Conservation (phyloP, 2,329 filamentous ascomycete species). For the Aspergillus neotritici region DNA sequence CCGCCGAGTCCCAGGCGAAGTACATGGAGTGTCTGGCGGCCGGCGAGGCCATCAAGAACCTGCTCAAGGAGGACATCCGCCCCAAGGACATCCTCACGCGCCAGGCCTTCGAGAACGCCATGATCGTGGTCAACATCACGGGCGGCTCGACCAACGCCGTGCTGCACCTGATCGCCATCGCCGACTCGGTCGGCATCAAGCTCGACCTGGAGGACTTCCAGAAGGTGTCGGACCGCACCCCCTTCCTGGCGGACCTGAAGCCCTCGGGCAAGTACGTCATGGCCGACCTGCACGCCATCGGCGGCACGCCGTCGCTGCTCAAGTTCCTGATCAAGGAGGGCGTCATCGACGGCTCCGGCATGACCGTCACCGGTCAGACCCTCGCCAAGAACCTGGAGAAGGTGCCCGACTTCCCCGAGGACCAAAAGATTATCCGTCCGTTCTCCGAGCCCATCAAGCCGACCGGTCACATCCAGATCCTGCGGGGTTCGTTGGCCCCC, state of each 20-base stretch:
- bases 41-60: slow-evolving; percentile 66
- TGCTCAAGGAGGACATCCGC: slow-evolving; percentile 70
- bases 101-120: slow-evolving; percentile 77
- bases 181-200: slow-evolving; percentile 73
- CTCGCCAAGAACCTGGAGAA: slow-evolving; percentile 55
- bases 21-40: slow-evolving; percentile 65
- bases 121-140: slow-evolving; percentile 75
- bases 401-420: slow-evolving; percentile 57
- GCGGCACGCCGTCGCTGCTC: slow-evolving; percentile 53
- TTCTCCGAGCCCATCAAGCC: slow-evolving; percentile 63
- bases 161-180: slow-evolving; percentile 77
- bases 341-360: slow-evolving; percentile 54
- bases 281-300: slow-evolving; percentile 53
- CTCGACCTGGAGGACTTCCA: slow-evolving; percentile 85
- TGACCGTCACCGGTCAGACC: slow-evolving; percentile 57
- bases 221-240: slow-evolving; percentile 68
- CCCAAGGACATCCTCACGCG: slow-evolving; percentile 74
- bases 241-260: slow-evolving; percentile 77
- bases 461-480: slow-evolving; percentile 68
- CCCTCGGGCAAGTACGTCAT: slow-evolving; percentile 64
- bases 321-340: slow-evolving; percentile 56
- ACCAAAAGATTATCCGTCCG: slow-evolving; percentile 65
- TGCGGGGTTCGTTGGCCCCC: slow-evolving; percentile 63
- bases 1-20: slow-evolving; percentile 68
- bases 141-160: slow-evolving; percentile 83